Conservation (phyloP, 495 filamentous ascomycete genomes). For the Rostrohypoxylon terebratum region DNA sequence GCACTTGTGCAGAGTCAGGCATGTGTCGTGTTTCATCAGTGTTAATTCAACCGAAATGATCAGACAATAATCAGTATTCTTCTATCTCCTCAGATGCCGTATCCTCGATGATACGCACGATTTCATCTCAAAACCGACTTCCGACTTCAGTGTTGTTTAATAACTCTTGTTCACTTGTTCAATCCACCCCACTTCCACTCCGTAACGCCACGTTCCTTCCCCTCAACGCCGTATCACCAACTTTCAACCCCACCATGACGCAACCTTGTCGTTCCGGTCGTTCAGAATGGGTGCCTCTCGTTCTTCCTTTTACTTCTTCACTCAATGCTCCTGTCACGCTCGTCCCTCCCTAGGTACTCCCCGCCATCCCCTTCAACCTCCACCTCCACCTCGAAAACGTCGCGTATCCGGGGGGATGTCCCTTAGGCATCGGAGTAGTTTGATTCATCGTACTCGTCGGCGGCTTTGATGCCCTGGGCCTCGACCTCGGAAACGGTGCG, state of each 20-base stretch:
- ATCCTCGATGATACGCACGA: neutral
- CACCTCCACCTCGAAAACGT: no score
- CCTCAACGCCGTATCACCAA: neutral
- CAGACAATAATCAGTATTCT: neutral
- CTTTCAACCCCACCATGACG: neutral
- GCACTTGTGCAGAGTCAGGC: neutral
- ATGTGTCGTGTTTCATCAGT: neutral
- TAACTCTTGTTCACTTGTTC: neutral
- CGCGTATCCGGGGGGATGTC: no score
- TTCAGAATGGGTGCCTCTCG: neutral
- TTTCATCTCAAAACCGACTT: neutral
- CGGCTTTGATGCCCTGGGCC: neutral
- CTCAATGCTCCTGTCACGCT: neutral
- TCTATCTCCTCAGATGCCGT: neutral
- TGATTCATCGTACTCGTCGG: neutral
- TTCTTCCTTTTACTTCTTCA: neutral
- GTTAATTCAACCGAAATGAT: neutral
- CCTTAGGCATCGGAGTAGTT: neutral
- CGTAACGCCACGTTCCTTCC: neutral
- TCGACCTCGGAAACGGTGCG: neutral
- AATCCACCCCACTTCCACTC: neutral
- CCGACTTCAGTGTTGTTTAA: no score
- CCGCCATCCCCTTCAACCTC: neutral
- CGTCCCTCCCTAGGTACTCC: neutral
- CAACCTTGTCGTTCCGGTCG: no score